Conservation (phyloP, 2,329 filamentous ascomycete genomes). For the Cryphonectria radicalis region DNA sequence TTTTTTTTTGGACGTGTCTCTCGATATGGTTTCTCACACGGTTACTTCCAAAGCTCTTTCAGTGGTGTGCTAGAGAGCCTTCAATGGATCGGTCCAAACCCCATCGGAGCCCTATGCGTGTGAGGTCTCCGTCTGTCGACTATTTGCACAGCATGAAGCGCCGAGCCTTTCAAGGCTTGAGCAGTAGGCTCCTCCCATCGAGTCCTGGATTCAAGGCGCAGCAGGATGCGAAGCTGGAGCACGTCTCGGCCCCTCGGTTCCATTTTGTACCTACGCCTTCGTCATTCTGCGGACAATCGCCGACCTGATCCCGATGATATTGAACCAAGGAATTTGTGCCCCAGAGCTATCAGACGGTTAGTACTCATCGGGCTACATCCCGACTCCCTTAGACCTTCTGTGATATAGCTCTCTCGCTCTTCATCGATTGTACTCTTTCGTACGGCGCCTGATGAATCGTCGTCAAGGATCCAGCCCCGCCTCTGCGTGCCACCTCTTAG, state of each 20-base stretch:
- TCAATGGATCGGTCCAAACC: not conserved
- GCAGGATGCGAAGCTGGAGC: not conserved
- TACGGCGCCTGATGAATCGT: not conserved
- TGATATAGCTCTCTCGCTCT: not conserved
- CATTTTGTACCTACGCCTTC: not conserved
- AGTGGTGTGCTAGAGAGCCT: not conserved
- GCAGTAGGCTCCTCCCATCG: not conserved
- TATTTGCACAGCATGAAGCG: not conserved
- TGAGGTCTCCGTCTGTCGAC: not conserved
- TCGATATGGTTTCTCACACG: not conserved
- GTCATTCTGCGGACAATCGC: not conserved
- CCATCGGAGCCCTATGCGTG: not conserved
- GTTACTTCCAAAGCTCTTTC: not conserved
- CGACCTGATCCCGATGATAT: not conserved
- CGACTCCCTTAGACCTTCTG: not conserved
- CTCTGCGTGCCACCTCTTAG: constrained; percentile 38
- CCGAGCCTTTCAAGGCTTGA: not conserved
- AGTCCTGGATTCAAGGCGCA: not conserved
- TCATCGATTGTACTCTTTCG: not conserved
- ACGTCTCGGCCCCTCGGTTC: not conserved
- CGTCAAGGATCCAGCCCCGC: not conserved
- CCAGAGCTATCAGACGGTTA: not conserved
- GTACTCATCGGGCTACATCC: not conserved
- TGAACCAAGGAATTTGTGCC: not conserved
- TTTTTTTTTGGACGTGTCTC: not conserved